Percentiles rank a stretch among this genome's conserved stretches.
phyloP scores from a whole-genome alignment of 306 rosid genomes.

The Hylodesmum podocarpum region DNA sequence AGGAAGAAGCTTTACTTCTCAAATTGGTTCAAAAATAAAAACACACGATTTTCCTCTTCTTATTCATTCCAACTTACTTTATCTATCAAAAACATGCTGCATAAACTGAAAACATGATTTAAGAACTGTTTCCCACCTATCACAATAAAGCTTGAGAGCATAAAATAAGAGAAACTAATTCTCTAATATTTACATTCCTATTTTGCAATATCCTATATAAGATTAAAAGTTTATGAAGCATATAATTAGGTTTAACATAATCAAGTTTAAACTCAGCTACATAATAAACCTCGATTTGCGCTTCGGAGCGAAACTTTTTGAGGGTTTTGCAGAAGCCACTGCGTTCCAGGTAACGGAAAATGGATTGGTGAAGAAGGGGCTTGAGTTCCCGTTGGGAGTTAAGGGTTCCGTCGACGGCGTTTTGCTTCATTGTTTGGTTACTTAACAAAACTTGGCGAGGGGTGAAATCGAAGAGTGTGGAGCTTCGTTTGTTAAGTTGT shows the following conservation, averaged over 20 bases:
- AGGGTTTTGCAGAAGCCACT: conserved; percentile 71
- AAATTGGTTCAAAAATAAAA: not conserved
- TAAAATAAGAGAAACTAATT: not conserved
- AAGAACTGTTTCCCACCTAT: not conserved
- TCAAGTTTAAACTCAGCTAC: not conserved
- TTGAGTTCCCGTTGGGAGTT: conserved; percentile 28
- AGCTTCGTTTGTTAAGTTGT: conserved; percentile 22
- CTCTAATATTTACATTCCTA: not conserved
- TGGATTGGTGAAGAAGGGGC: conserved; percentile 55
- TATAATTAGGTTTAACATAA: not conserved
- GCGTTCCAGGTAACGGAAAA: conserved; percentile 56
- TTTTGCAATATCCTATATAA: not conserved
- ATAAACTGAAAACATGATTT: not conserved
- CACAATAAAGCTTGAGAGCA: not conserved
- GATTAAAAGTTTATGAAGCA: not conserved
- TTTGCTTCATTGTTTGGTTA: conserved; percentile 44
- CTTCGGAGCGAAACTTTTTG: conserved; percentile 69
- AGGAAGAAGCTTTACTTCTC: not conserved
- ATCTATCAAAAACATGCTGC: not conserved
- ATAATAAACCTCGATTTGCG: conserved; percentile 52
- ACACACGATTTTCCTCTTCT: not conserved
- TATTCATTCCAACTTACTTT: not conserved
- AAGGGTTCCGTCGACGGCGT: conserved; percentile 1
- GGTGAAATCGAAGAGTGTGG: conserved; percentile 51
- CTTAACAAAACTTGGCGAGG: conserved; percentile 74